Evolutionary conservation across 1,139 yeast genomes (phyloP), one percentile per base, ranked within the genome.

Genomic region (Candida tropicalis): DNA sequence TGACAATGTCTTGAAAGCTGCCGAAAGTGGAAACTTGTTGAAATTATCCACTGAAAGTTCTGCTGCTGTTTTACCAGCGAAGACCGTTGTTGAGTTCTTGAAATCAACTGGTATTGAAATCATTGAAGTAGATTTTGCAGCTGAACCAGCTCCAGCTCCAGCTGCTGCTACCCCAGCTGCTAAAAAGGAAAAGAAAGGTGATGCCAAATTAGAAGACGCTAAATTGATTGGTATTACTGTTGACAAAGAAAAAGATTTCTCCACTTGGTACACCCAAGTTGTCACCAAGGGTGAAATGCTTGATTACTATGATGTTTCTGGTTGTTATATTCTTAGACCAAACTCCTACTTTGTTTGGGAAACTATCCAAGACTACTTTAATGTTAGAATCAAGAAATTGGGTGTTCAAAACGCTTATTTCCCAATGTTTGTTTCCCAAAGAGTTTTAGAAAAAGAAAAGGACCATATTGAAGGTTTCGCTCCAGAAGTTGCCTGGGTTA

Each of bases 401-500:
- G 99, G 98, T 49, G 99, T 95, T 47, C 83, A 85, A 59, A 93
- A 93, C 69, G 85, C 98, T 22, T 93, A 93, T 66, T 95, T 95
- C 86, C 99, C 99, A 54, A 88, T 95, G 97, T 95, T 95, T 62
- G 99, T 95, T 39, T 90, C 98, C 9, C 77, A 89, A 42, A 80
- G 82, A 56, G 99, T 93, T 26, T 77, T 95, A 59, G 98, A 93
- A 70, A 89, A 86, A 73, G 99, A 95, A 75, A 95, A 95, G 73
- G 99, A 95, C 65, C 99, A 95, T 65, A 84, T 95, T 59, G 99
- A 95, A 70, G 99, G 99, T 31, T 95, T 95, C 66, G 99, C 99
- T 40, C 99, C 99, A 24, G 99, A 95, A 71, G 99, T 95, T 45
- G 99, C 99, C 18, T 95, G 99, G 99, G 99, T 95, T 54, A 95